phyloP scores from a whole-genome alignment of 169 alveolate species.

The Plasmodium vivax region DNA sequence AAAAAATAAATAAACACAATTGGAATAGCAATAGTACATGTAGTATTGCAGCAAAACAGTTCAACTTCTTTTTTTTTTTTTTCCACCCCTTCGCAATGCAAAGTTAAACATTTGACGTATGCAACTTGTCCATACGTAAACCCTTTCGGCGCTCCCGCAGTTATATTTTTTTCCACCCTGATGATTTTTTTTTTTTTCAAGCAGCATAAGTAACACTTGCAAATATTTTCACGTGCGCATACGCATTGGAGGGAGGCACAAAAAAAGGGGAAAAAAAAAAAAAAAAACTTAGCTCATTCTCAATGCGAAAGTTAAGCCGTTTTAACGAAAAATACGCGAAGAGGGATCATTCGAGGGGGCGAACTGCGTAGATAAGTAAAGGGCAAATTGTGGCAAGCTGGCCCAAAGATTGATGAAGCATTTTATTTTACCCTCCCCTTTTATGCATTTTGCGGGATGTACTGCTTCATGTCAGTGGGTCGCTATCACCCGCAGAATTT shows the following conservation, averaged over 20 bases:
- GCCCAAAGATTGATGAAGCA: not conserved
- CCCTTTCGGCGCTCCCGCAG: not conserved
- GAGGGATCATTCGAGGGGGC: not conserved
- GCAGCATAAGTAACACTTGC: not conserved
- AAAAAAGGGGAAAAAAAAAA: conserved; percentile 6
- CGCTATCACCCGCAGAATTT: not conserved
- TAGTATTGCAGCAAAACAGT: not conserved
- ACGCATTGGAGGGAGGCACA: not conserved
- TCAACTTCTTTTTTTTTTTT: not conserved
- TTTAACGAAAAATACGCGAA: not conserved
- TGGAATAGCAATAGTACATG: not conserved
- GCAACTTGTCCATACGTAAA: not conserved
- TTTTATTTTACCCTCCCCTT: not conserved
- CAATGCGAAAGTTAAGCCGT: not conserved
- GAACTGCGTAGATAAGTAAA: not conserved
- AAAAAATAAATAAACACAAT: not conserved
- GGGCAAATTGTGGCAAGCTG: not conserved
- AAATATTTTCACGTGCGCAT: not conserved
- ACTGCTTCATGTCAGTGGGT: not conserved
- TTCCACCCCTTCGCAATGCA: not conserved
- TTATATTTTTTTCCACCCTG: not conserved
- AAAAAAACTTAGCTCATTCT: not conserved
- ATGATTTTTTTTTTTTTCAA: not conserved
- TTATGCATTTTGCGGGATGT: not conserved
- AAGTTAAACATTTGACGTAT: not conserved